Conservation (phyloP, 495 filamentous ascomycete species). For the Jackrogersella minutella region DNA sequence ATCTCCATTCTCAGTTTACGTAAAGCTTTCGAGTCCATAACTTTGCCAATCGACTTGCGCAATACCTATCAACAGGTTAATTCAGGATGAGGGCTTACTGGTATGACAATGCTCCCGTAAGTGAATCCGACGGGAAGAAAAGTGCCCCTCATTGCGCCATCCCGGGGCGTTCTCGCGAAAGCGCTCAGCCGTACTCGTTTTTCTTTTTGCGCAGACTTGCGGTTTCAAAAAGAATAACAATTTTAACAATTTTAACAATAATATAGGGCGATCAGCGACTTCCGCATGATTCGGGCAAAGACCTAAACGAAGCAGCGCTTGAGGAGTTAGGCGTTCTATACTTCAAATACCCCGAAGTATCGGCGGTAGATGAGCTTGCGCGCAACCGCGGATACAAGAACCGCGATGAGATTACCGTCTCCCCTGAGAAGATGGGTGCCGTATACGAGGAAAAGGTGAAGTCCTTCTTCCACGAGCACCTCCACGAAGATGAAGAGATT, state of each 20-base stretch:
- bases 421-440: conserved; percentile 84
- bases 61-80: neutral
- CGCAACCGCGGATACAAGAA: conserved; percentile 85
- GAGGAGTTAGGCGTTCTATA: conserved; percentile 79
- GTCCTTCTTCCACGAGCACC: conserved; percentile 91
- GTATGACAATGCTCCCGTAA: conserved; percentile 80
- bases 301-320: conserved; percentile 68
- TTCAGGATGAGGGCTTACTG: conserved; percentile 80
- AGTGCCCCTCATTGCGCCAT: conserved; percentile 27
- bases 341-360: conserved; percentile 69
- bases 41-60: neutral
- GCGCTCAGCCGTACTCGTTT: neutral
- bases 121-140: conserved; percentile 41
- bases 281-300: conserved; percentile 82
- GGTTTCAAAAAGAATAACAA: too few species aligned
- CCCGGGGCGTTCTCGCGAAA: conserved; percentile 27
- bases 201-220: neutral
- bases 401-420: conserved; percentile 91
- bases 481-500: conserved; percentile 99
- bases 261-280: conserved; percentile 88
- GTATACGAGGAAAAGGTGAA: conserved; percentile 91
- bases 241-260: conserved; percentile 13
- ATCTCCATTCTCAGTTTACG: neutral
- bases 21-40: neutral
- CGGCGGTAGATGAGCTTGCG: conserved; percentile 76